Base-by-base conservation (phyloP, 2,329 filamentous ascomycete genomes). In the Botrytis byssoidea region DNA sequence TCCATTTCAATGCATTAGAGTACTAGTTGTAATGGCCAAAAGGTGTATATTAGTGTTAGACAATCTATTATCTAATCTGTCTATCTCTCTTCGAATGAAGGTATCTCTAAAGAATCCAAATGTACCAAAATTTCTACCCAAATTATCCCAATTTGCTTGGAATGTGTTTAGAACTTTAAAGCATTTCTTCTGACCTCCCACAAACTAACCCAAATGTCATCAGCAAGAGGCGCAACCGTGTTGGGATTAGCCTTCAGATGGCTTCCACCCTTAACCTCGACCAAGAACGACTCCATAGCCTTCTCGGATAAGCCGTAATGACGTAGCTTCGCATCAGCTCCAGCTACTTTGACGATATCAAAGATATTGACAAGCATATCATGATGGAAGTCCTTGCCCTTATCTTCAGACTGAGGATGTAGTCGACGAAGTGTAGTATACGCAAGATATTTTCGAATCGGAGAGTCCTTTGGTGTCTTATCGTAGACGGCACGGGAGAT, bases 221-320 rank as follows among this genome's bases (percentile, higher is more conserved):
- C 65, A 9, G 65, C 48, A 40, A 68, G 48, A 40, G 65, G 48
- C 0, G 65, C 46, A 42, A n/a, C 51, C 4, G 25, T 4, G 10
- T 22, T 42, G 16, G 65, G 35, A 25, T 68, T 55, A 5, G 35
- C 14, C 18, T 68, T 57, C 0, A 68, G 18, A 1, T 68, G 65
- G 1, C 12, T 20, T 55, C 8, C 65, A 1, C 65, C 65, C 9
- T 57, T 55, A 0, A 16, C 48, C 18, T 55, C 25, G 8, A 57
- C 35, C 3, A 57, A 22, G 6, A 32, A 68, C 1, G 48, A 37
- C 35, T 57, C 65, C 65, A 68, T 68, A 22, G 35, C 16, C 25
- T 22, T 68, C 48, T 68, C 65, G 5, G 65, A 68, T 20, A 68
- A 57, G 2, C 65, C 65, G 51, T 42, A 68, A 25, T 68, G 65